phyloP scores from a whole-genome alignment of 2,329 filamentous ascomycete species.

The Epichloe coenophiala region DNA sequence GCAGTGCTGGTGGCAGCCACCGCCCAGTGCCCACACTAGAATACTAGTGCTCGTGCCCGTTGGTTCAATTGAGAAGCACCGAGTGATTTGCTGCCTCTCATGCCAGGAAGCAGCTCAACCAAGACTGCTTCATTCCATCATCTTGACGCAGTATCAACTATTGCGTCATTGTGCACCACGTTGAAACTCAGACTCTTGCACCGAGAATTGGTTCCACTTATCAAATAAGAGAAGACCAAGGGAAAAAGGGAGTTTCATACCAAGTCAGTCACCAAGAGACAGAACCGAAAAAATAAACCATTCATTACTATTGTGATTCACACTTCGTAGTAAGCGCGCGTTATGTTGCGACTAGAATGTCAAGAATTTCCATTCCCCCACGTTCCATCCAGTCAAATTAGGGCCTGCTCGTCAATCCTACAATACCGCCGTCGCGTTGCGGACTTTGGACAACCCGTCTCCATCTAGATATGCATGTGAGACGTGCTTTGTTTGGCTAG shows the following conservation, averaged over 20 bases:
- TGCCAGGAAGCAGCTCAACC: background rate
- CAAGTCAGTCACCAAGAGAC: too few species aligned
- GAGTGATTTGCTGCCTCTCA: background rate
- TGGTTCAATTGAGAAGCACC: too few species aligned
- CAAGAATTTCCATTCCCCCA: too few species aligned
- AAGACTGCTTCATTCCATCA: background rate
- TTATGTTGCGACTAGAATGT: too few species aligned
- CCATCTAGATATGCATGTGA: background rate
- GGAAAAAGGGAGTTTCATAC: rapidly evolving
- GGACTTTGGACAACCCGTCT: background rate
- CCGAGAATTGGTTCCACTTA: too few species aligned
- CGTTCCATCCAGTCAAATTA: background rate
- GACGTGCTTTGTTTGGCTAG: background rate
- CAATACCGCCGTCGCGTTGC: background rate
- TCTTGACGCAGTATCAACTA: background rate
- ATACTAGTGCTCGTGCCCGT: too few species aligned
- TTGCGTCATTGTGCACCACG: background rate
- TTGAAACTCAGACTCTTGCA: background rate
- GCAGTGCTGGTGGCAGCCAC: too few species aligned
- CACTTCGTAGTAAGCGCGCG: too few species aligned
- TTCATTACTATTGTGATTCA: too few species aligned
- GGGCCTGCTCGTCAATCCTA: background rate
- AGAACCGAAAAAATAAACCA: too few species aligned
- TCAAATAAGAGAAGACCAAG: too few species aligned
- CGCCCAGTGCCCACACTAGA: too few species aligned